Base-by-base conservation (phyloP, 2,329 filamentous ascomycete genomes). In the Sporothrix humicola region DNA sequence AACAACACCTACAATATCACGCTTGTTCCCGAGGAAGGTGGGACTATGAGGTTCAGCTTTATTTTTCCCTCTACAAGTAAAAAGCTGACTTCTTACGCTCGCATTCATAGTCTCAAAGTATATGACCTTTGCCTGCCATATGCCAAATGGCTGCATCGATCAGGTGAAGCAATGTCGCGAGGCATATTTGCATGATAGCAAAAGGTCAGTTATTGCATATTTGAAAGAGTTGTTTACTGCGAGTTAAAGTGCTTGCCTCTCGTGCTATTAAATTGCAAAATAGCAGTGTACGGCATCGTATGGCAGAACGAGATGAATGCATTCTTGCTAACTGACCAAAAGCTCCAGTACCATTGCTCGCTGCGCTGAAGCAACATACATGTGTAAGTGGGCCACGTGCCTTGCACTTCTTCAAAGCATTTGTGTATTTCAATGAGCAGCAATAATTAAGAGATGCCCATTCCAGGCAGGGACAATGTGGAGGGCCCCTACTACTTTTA, bases 351-450 rank as follows among this genome's bases (percentile, higher is more conserved):
- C 70, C 17, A 72, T 72, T 52, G 81, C 83, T 26, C 78, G 87
- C 42, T 89, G 87, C 78, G 81, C 83, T 4, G 85, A 87, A 77
- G 87, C 88, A 2, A 79, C 79, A 9, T 83, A 85, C 75, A 86
- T 88, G 83, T 89, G 75, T 75, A 59, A 73, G 75, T 73, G 65
- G 70, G 44, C 73, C 20, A 69, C 65, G 59, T 72, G 61, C 59
- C 61, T 72, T 9, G n/a, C 52, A 26, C 37, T 46, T 13, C 31
- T 37, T 50, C 6, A 71, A 8, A 50, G 72, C 58, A 61, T 17
- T n/a, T 61, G 15, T 15, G 20, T 37, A 46, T 66, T 48, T 48
- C 5, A 10, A 48, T 2, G 44, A 44, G 15, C 46, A 20, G 23
- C 46, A 37, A 37, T 37, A 9, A 23, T n/a, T 68, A 50, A 37